These are phyloP conservation scores for Actinomortierella wolfii DNA, from an alignment of 371 early-diverging fungal species.

Conservation along the genomic window DNA sequence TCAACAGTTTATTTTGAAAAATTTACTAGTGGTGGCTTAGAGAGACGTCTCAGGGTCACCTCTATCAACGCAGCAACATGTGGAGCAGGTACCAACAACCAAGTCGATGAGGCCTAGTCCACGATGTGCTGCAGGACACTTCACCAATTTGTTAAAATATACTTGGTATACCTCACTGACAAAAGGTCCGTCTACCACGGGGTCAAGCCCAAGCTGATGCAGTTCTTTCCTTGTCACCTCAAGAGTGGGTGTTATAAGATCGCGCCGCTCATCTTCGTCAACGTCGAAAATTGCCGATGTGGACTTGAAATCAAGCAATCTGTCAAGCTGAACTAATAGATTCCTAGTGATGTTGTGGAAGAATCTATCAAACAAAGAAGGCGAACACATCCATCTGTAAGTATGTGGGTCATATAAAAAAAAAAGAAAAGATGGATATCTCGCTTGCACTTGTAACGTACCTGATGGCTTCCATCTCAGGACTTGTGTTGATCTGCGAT, in stretches of 20 bases:
- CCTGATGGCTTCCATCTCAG: conserved; percentile 35
- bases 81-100: conserved; percentile 7
- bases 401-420: not conserved
- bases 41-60: no score
- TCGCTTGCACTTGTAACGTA: conserved; percentile 2
- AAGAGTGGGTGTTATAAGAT: not conserved
- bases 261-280: conserved; percentile 1
- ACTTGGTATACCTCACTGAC: conserved; percentile 47
- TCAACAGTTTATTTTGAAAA: no score
- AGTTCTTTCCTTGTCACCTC: conserved; percentile 45
- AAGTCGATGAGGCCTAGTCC: conserved; percentile 3
- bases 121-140: no score
- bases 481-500: conserved; percentile 5
- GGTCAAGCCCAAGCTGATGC: conserved; percentile 53
- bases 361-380: conserved; percentile 12
- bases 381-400: no score
- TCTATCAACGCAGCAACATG: not conserved
- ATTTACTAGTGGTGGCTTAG: no score
- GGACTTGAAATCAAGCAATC: conserved; percentile 10
- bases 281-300: conserved; percentile 29
- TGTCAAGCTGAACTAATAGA: conserved; percentile 16
- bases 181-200: conserved; percentile 47
- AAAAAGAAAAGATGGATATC: not conserved
- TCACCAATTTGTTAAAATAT: conserved; percentile 56
- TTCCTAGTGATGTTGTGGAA: conserved; percentile 28